A percentile compares a stretch with the other conserved stretches of the same genome.
Evolutionary conservation across 768 basidiomycete species (phyloP).

Genomic region (Rhizopogon roseolus): DNA sequence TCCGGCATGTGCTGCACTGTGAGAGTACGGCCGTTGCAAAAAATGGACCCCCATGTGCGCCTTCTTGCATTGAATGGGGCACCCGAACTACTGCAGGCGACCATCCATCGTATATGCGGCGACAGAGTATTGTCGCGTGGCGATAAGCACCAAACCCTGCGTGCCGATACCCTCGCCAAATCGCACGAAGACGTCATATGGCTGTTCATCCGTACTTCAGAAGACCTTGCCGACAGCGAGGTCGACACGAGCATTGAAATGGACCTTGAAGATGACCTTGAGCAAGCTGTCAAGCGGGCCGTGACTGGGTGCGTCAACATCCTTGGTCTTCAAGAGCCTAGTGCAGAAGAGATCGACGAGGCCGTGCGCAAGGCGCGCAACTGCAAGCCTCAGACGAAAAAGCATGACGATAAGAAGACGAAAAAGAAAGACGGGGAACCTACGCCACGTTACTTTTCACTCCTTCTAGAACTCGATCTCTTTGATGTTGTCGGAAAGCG

Average conservation of each 20-base stretch:
- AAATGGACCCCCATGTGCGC: slow-evolving; percentile 50
- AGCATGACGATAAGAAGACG: slow-evolving; percentile 27
- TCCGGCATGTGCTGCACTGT: too few species aligned
- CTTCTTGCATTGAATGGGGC: slow-evolving; percentile 82
- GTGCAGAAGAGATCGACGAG: slow-evolving; percentile 48
- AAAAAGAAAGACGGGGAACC: slow-evolving; percentile 22
- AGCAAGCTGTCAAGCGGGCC: slow-evolving; percentile 51
- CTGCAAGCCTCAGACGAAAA: slow-evolving; percentile 35
- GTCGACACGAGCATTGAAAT: slow-evolving; percentile 71
- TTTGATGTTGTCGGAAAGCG: slow-evolving; percentile 36
- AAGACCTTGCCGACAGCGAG: slow-evolving; percentile 58
- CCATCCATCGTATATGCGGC: slow-evolving; percentile 69
- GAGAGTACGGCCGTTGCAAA: slow-evolving; percentile 29
- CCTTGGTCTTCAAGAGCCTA: slow-evolving; percentile 50
- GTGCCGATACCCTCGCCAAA: slow-evolving; percentile 44
- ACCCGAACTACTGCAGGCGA: slow-evolving; percentile 49
- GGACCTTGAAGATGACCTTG: slow-evolving; percentile 50
- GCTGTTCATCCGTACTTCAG: slow-evolving; percentile 61
- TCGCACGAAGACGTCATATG: slow-evolving; percentile 79
- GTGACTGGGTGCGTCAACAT: slow-evolving; percentile 53
- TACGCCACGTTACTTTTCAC: slow-evolving; percentile 67
- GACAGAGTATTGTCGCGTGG: slow-evolving; percentile 75
- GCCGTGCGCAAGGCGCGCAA: slow-evolving; percentile 31
- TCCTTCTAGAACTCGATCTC: slow-evolving; percentile 73
- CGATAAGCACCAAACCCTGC: slow-evolving; percentile 80